Conservation (phyloP, 2,329 filamentous ascomycete genomes). For the Alternaria hordeiaustralica region DNA sequence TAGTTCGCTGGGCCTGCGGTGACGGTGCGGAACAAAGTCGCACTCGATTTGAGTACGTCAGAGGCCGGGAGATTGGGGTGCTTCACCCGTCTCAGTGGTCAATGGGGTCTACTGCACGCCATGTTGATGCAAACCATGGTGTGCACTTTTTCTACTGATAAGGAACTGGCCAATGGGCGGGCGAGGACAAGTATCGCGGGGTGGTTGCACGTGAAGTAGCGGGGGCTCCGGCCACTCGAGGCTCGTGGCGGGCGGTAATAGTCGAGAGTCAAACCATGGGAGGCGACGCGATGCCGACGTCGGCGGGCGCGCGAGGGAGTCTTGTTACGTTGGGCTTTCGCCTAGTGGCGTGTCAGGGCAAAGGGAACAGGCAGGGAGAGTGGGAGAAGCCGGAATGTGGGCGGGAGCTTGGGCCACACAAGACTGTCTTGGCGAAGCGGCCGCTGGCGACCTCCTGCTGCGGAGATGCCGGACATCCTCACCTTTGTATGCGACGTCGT, state of each 20-base stretch:
- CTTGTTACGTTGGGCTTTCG: slow-evolving; percentile 29
- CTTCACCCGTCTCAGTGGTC: slow-evolving; percentile 63
- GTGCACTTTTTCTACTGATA: slow-evolving; percentile 42
- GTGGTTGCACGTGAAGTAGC: slow-evolving; percentile 29
- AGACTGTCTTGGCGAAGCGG: slow-evolving; percentile 1
- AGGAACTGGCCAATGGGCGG: slow-evolving; percentile 38
- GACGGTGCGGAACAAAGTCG: slow-evolving; percentile 23
- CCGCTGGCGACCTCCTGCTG: slow-evolving; percentile 1
- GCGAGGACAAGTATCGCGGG: slow-evolving; percentile 21
- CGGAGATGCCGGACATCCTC: slow-evolving; percentile 8
- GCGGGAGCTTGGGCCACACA: neutral
- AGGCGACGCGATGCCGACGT: slow-evolving; percentile 11
- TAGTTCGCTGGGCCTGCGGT: slow-evolving; percentile 19
- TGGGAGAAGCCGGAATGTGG: slow-evolving; percentile 13
- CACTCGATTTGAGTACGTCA: slow-evolving; percentile 66
- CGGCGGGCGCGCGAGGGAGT: slow-evolving; percentile 13
- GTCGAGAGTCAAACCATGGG: slow-evolving; percentile 31
- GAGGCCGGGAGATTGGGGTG: slow-evolving; percentile 65
- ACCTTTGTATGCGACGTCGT: neutral
- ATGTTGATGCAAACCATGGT: slow-evolving; percentile 42
- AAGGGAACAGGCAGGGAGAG: neutral
- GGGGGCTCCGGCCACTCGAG: slow-evolving; percentile 26
- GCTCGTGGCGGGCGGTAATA: slow-evolving; percentile 33
- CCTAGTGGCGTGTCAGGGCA: slow-evolving; percentile 5
- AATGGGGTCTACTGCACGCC: slow-evolving; percentile 22